Percentiles rank a stretch among this genome's conserved stretches.
Evolutionary conservation across 2,329 filamentous ascomycete species (phyloP).

Genomic region (Boeremia lycopersici): DNA sequence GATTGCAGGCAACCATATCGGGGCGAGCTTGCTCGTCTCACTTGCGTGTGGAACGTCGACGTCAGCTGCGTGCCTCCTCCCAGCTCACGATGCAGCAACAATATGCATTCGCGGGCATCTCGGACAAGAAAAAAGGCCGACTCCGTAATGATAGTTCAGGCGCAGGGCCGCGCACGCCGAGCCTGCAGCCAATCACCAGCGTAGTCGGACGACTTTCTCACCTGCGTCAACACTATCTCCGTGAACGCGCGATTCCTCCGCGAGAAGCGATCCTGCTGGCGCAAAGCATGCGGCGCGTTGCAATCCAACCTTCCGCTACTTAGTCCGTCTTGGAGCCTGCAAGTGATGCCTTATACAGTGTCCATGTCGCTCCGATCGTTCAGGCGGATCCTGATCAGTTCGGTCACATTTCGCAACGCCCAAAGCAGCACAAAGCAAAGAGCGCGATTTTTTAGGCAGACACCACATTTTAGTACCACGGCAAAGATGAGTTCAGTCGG

Average conservation of each 20-base stretch:
- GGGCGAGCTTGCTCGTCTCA: too few species aligned
- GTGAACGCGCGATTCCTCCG: constrained; percentile 11
- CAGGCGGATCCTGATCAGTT: constrained; percentile 5
- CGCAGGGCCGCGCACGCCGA: not conserved
- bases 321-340: constrained; percentile 16
- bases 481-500: constrained; percentile 42
- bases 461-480: constrained; percentile 28
- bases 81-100: not conserved
- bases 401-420: not conserved
- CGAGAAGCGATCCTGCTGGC: constrained; percentile 3
- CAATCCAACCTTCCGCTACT: constrained; percentile 5
- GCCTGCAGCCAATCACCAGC: constrained; percentile 16
- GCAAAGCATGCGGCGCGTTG: not conserved
- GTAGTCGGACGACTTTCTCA: constrained; percentile 8
- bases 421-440: not conserved
- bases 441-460: constrained; percentile 22
- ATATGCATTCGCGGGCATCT: not conserved
- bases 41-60: too few species aligned
- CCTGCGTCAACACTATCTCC: constrained; percentile 28
- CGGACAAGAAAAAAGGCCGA: constrained; percentile 23
- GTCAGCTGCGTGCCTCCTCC: not conserved
- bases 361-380: constrained; percentile 22
- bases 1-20: too few species aligned
- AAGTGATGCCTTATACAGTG: constrained; percentile 10
- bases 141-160: constrained; percentile 7